Evolutionary conservation across 306 rosid genomes (phyloP).

Genomic region (Dalbergia cultrata): DNA sequence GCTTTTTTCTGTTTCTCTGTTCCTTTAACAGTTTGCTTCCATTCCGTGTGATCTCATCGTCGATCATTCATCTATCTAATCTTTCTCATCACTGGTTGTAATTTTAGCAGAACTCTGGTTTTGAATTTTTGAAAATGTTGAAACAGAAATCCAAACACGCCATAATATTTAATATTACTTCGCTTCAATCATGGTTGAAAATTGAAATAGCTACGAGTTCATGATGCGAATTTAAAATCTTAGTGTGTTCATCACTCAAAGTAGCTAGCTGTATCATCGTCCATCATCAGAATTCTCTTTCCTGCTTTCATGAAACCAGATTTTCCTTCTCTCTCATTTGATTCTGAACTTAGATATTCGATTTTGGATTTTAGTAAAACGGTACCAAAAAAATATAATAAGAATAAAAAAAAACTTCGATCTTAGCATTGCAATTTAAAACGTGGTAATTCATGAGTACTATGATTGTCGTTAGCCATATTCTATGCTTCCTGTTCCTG

Average conservation of each 20-base stretch:
- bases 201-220: background rate
- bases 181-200: background rate
- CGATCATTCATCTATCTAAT: background rate
- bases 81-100: too few relatives aligned
- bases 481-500: background rate
- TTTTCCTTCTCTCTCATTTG: background rate
- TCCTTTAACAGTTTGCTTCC: background rate
- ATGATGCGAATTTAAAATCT: background rate
- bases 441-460: too few relatives aligned
- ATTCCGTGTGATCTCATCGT: background rate
- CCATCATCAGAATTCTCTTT: constrained; percentile 1
- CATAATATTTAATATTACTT: background rate
- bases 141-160: too few relatives aligned
- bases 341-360: constrained; percentile 7
- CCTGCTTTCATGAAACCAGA: background rate
- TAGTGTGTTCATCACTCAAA: background rate
- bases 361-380: background rate
- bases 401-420: constrained; percentile 12
- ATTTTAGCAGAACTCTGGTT: too few relatives aligned
- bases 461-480: background rate
- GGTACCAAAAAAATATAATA: too few relatives aligned
- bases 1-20: too few relatives aligned
- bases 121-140: too few relatives aligned
- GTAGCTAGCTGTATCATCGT: background rate
- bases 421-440: constrained; percentile 11